Evolutionary conservation across 768 basidiomycete genomes (phyloP).

Genomic region (Hypholoma fasciculare): DNA sequence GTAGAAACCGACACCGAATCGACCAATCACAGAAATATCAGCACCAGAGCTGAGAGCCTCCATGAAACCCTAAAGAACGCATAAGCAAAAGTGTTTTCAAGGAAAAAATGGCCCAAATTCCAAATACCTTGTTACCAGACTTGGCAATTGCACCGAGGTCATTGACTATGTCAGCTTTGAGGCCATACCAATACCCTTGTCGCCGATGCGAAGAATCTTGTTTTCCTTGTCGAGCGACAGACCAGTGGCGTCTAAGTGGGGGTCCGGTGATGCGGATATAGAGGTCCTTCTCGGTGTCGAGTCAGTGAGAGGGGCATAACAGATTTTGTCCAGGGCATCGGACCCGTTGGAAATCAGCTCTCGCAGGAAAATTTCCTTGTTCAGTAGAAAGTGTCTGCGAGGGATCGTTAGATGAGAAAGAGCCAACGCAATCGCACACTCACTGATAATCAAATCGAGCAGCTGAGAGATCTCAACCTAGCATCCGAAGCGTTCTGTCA

Average conservation of each 20-base stretch:
- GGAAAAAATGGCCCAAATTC: constrained; percentile 4
- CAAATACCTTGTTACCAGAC: constrained; percentile 83
- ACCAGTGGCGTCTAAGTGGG: no score
- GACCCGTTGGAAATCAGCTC: constrained; percentile 97
- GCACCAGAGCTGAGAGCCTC: constrained; percentile 92
- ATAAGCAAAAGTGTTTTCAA: constrained; percentile 3
- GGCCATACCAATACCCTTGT: constrained; percentile 99
- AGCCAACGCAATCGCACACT: constrained; percentile 27
- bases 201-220: constrained; percentile 87
- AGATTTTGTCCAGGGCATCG: constrained; percentile 99
- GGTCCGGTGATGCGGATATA: constrained; percentile 90
- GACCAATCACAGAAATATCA: constrained; percentile 95
- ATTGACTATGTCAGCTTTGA: constrained; percentile 99
- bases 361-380: constrained; percentile 99
- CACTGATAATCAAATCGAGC: constrained; percentile 98
- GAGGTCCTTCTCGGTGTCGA: constrained; percentile 91
- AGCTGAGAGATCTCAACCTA: constrained; percentile 99
- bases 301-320: constrained; percentile 94
- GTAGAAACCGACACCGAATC: constrained; percentile 99
- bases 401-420: constrained; percentile 1
- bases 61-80: constrained; percentile 87
- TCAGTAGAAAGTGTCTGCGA: constrained; percentile 97
- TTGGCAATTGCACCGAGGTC: constrained; percentile 96
- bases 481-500: constrained; percentile 90
- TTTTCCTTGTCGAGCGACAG: constrained; percentile 98